A percentile compares a stretch with the other conserved stretches of the same genome.
These are phyloP conservation scores for Pythium sukuiense DNA, from an alignment of 352 stramenopile genomes.

Conservation along the genomic window DNA sequence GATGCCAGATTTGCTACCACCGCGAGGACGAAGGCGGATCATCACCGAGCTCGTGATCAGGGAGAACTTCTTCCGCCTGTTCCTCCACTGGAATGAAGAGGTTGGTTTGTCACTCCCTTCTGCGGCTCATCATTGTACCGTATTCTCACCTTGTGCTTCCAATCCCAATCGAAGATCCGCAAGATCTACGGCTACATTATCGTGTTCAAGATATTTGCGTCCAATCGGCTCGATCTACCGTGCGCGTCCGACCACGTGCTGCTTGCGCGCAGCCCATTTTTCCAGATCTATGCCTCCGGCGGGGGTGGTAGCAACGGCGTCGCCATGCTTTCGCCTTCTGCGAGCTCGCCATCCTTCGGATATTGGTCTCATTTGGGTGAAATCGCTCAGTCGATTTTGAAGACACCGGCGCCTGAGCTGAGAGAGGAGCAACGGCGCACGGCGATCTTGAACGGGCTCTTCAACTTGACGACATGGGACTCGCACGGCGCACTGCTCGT, in stretches of 20 bases:
- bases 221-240: constrained; percentile 74
- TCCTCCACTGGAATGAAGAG: constrained; percentile 90
- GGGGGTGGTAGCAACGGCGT: not conserved
- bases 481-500: constrained; percentile 41
- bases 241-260: constrained; percentile 73
- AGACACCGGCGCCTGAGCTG: constrained; percentile 13
- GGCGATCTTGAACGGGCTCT: constrained; percentile 39
- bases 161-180: constrained; percentile 45
- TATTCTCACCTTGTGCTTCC: not conserved
- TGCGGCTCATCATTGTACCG: not conserved
- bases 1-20: constrained; percentile 64
- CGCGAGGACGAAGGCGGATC: constrained; percentile 59
- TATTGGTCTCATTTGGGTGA: constrained; percentile 79
- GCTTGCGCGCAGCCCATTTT: constrained; percentile 71
- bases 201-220: constrained; percentile 79
- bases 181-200: constrained; percentile 87
- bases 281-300: constrained; percentile 32
- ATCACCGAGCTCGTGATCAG: constrained; percentile 74
- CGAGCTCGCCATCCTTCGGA: constrained; percentile 33
- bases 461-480: constrained; percentile 71
- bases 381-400: constrained; percentile 69
- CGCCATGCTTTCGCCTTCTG: constrained; percentile 2
- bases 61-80: constrained; percentile 87
- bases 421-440: constrained; percentile 16
- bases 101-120: constrained; percentile 26